Percentiles rank a stretch among this genome's conserved stretches.
phyloP scores from a whole-genome alignment of 345 rosid genomes.

The Cochlearia excelsa region DNA sequence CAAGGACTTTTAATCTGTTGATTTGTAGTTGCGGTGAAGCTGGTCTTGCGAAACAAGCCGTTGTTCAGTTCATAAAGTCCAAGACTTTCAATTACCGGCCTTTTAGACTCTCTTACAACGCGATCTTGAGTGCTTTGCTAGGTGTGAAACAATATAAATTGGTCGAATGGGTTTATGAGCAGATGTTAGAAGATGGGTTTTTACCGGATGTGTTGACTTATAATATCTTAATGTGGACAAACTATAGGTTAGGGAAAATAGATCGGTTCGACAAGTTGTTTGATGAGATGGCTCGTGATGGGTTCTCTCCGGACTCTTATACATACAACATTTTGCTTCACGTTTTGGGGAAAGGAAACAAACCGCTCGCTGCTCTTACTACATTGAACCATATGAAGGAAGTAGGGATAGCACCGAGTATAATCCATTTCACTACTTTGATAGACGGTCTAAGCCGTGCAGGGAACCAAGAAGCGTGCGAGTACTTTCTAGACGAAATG shows the following conservation, averaged over 20 bases:
- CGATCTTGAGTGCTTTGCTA: conserved; percentile 59
- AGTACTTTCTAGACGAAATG: conserved; percentile 76
- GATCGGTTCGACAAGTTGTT: conserved; percentile 60
- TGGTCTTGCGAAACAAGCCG: conserved; percentile 62
- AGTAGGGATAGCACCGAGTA: conserved; percentile 58
- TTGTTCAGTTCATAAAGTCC: conserved; percentile 74
- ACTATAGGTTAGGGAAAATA: conserved; percentile 67
- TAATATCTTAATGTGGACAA: conserved; percentile 67
- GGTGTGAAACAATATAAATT: conserved; percentile 59
- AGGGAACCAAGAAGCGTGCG: conserved; percentile 82
- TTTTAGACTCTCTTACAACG: conserved; percentile 72
- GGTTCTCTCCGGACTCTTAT: conserved; percentile 69
- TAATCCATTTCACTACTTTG: conserved; percentile 77
- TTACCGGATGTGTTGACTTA: conserved; percentile 69
- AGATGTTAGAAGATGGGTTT: conserved; percentile 63
- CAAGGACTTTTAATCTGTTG: conserved; percentile 71
- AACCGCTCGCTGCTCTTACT: conserved; percentile 70
- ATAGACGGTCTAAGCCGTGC: conserved; percentile 87
- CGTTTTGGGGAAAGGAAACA: conserved; percentile 71
- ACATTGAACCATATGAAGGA: conserved; percentile 77
- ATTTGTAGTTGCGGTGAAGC: conserved; percentile 77
- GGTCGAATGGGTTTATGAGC: conserved; percentile 84
- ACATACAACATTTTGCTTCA: conserved; percentile 83
- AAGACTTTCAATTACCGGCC: conserved; percentile 78
- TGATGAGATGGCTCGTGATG: conserved; percentile 69